These are phyloP conservation scores for Echites panduratus DNA, from an alignment of 257 asterid species.

Conservation along the genomic window DNA sequence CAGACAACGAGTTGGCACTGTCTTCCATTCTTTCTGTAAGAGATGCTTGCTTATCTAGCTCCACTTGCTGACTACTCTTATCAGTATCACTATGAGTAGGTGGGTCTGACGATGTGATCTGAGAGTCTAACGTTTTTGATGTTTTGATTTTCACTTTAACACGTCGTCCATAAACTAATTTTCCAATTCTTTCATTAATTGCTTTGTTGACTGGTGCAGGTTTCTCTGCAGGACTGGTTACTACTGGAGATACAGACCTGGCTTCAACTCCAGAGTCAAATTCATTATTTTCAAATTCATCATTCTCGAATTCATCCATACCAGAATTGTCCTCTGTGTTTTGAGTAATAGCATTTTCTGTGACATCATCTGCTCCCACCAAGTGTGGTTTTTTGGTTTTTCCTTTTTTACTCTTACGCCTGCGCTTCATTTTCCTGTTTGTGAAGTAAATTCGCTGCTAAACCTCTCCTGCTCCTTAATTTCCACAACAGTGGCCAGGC, in stretches of 20 bases:
- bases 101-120: slow-evolving; percentile 47
- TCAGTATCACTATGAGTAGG: slow-evolving; percentile 67
- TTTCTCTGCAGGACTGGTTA: slow-evolving; percentile 37
- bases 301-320: slow-evolving; percentile 55
- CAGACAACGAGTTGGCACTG: slow-evolving; percentile 76
- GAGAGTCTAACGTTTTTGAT: slow-evolving; percentile 63
- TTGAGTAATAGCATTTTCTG: slow-evolving; percentile 40
- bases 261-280: slow-evolving; percentile 62
- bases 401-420: slow-evolving; percentile 61
- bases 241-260: slow-evolving; percentile 46
- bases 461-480: neutral
- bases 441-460: neutral
- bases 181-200: slow-evolving; percentile 39
- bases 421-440: slow-evolving; percentile 61
- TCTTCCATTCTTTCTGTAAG: slow-evolving; percentile 68
- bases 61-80: slow-evolving; percentile 55
- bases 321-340: slow-evolving; percentile 51
- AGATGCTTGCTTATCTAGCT: slow-evolving; percentile 48
- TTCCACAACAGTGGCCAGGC: neutral
- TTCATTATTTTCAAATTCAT: slow-evolving; percentile 65
- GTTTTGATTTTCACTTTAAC: slow-evolving; percentile 86
- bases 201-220: slow-evolving; percentile 27
- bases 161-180: slow-evolving; percentile 59
- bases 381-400: slow-evolving; percentile 53
- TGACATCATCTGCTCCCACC: slow-evolving; percentile 40